Percentiles rank a stretch among this genome's conserved stretches.
These are phyloP conservation scores for Suillus brevipes DNA, from an alignment of 768 basidiomycete species.

Conservation along the genomic window DNA sequence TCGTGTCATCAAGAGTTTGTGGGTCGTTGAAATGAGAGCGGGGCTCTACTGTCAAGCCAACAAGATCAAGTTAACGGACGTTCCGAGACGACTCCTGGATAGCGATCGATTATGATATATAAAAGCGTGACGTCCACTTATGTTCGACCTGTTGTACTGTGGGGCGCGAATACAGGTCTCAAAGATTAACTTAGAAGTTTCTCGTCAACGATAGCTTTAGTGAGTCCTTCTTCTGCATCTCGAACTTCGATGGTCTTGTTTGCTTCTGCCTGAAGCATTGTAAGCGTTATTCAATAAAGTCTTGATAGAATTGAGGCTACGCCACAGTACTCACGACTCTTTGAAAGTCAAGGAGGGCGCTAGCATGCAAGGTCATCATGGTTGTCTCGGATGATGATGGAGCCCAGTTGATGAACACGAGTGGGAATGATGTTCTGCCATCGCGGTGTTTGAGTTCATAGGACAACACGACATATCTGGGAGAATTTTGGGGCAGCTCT, in stretches of 20 bases:
- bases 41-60: not conserved
- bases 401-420: conserved; percentile 88
- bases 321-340: conserved; percentile 52
- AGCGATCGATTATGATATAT: not conserved
- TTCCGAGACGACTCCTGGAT: too few relatives aligned
- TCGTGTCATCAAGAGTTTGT: not conserved
- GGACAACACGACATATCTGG: conserved; percentile 83
- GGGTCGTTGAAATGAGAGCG: not conserved
- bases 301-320: not conserved
- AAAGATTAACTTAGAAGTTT: conserved; percentile 41
- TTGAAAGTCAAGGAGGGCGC: conserved; percentile 79
- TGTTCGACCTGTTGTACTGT: not conserved
- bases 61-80: not conserved
- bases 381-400: conserved; percentile 76
- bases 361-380: conserved; percentile 80
- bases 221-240: conserved; percentile 81
- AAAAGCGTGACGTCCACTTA: not conserved
- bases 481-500: conserved; percentile 89
- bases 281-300: conserved; percentile 4
- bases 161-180: not conserved
- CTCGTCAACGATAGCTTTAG: conserved; percentile 67
- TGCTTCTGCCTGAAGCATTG: conserved; percentile 58
- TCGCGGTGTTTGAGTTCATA: conserved; percentile 80
- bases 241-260: conserved; percentile 79
- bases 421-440: conserved; percentile 81